Evolutionary conservation across 2,329 filamentous ascomycete species (phyloP), one percentile per base, ranked within the genome.

Genomic region (Zymoseptoria tritici): DNA sequence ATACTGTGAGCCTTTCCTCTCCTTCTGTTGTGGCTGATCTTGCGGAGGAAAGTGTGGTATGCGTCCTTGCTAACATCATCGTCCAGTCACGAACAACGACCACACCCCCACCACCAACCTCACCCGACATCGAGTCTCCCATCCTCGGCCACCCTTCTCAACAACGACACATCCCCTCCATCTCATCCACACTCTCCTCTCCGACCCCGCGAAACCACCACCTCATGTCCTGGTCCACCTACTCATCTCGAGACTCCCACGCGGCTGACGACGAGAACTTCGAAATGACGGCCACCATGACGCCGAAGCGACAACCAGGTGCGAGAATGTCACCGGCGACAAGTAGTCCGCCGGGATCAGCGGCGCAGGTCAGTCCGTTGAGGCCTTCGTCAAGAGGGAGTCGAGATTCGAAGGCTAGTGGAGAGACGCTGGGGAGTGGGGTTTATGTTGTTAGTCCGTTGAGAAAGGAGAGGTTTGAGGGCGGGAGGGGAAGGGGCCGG

Each of bases 181-280:
- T 56, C 4, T 59, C 55, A 11, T 20, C 59, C 49, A 55, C 60
- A 2, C 53, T 64, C 9, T 56, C 63, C 4, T 63, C 64, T 11
- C 57, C 64, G 19, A 58, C 64, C 5, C 54, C 61, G 31, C 56
- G 63, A 20, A 63, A 60, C 54, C 61, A 69, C 50, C 64, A 68
- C 52, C 50, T 68, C 11, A 61, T 68, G 60, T 68, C 63, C 7
- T 67, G 66, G 65, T 67, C 64, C 49, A 66, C 60, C 7, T 66
- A 66, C 49, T 24, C 52, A 19, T 53, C 52, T 9, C 36, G 36
- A 46, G 63, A 64, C 52, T 24, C 61, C 5, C 24, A 56, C n/a
- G 52, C 60, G 3, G 56, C 53, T 4, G 57, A 62, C 2, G 54
- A 36, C 3, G 60, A 57, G n/a, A 52, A 49, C 19, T 57, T 51